phyloP scores from a whole-genome alignment of 2,329 filamentous ascomycete species.

The Botryosphaeria dothidea region DNA sequence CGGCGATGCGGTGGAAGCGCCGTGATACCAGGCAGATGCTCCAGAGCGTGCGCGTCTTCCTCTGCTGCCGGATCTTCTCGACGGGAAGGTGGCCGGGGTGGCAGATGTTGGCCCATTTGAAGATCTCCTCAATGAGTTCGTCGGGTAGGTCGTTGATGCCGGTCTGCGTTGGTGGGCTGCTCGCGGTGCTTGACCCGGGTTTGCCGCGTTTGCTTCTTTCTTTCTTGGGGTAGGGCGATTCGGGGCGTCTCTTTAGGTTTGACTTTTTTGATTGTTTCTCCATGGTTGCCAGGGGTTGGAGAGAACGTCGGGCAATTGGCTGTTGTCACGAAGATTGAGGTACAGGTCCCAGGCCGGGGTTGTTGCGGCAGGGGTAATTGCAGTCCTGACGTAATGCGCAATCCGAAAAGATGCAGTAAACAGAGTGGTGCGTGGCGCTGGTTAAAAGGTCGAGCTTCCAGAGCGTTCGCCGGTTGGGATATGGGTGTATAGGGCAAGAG shows the following conservation, averaged over 20 bases:
- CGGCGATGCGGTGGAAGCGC: not conserved
- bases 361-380: not conserved
- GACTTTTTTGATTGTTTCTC: not conserved
- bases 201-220: conserved; percentile 3
- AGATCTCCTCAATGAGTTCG: conserved; percentile 1
- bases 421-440: not conserved
- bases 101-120: not conserved
- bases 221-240: not conserved
- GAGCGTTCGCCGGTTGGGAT: too few species aligned
- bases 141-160: not conserved
- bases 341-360: not conserved
- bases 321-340: not conserved
- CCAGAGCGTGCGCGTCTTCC: not conserved
- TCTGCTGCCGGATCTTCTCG: not conserved
- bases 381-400: not conserved
- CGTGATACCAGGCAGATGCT: not conserved
- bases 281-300: not conserved
- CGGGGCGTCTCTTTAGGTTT: not conserved
- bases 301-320: not conserved
- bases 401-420: too few species aligned
- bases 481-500: not conserved
- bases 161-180: not conserved
- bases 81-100: not conserved
- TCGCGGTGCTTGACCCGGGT: not conserved
- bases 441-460: not conserved